Evolutionary conservation across 495 filamentous ascomycete genomes (phyloP).

Genomic region (Paragyromitra xinjiangensis): DNA sequence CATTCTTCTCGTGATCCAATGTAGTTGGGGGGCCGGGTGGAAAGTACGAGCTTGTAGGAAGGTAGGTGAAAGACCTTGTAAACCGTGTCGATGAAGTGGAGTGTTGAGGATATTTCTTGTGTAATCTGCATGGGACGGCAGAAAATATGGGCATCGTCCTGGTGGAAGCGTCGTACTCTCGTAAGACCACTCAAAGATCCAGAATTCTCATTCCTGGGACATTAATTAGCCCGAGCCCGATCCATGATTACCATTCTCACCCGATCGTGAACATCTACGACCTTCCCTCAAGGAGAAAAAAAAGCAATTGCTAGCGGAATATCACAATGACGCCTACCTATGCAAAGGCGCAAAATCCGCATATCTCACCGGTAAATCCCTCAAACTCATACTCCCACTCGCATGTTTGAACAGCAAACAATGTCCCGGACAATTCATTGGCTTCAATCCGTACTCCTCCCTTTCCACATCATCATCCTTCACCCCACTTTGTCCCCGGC

Average conservation of each 20-base stretch:
- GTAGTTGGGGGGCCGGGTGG: slow-evolving; percentile 78
- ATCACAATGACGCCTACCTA: slow-evolving; percentile 45
- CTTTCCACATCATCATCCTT: slow-evolving; percentile 55
- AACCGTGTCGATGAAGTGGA: slow-evolving; percentile 81
- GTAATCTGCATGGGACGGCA: slow-evolving; percentile 84
- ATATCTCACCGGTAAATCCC: slow-evolving; percentile 87
- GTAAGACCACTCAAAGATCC: slow-evolving; percentile 87
- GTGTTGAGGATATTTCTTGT: slow-evolving; percentile 77
- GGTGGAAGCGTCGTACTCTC: slow-evolving; percentile 89
- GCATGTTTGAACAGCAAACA: slow-evolving; percentile 79
- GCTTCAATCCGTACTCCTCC: slow-evolving; percentile 85
- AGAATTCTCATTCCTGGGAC: slow-evolving; percentile 80
- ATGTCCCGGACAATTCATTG: slow-evolving; percentile 97
- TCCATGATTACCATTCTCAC: background rate
- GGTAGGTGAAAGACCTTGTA: slow-evolving; percentile 80
- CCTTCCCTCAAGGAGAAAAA: background rate
- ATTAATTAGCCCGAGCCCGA: slow-evolving; percentile 4
- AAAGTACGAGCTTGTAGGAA: slow-evolving; percentile 78
- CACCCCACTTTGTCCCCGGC: slow-evolving; percentile 65
- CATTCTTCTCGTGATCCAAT: slow-evolving; percentile 84
- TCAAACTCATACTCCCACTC: slow-evolving; percentile 74
- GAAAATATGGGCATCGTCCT: slow-evolving; percentile 96
- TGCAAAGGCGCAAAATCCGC: slow-evolving; percentile 93
- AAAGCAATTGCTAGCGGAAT: background rate
- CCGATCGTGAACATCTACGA: background rate